Evolutionary conservation across 148 eudicot genomes (phyloP).

Genomic region (Nyssa sinensis): DNA sequence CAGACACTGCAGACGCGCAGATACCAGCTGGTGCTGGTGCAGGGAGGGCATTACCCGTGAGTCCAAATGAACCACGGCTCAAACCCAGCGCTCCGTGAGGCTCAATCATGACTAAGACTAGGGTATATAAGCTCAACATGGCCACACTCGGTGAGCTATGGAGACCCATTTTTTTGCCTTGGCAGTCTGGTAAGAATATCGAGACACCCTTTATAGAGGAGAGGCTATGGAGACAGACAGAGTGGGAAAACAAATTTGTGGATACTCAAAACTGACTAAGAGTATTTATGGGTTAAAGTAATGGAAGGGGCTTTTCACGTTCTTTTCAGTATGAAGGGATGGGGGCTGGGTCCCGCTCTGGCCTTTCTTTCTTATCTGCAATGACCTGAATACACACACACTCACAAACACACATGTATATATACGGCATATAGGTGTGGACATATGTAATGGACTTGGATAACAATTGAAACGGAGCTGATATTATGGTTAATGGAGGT

Average conservation of each 20-base stretch:
- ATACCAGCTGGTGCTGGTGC: slow-evolving; percentile 30
- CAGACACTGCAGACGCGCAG: slow-evolving; percentile 39
- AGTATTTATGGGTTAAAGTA: not conserved
- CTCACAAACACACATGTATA: too few species aligned
- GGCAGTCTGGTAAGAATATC: not conserved
- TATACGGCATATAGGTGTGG: too few species aligned
- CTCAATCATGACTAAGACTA: not conserved
- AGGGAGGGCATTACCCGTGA: too few species aligned
- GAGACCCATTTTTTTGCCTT: slow-evolving; percentile 16
- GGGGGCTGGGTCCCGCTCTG: too few species aligned
- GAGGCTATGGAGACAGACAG: not conserved
- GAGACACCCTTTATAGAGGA: too few species aligned
- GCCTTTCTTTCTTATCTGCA: too few species aligned
- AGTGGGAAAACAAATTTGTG: slow-evolving; percentile 1
- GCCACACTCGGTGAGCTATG: slow-evolving; percentile 1
- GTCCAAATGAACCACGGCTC: slow-evolving; percentile 14
- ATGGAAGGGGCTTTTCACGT: slow-evolving; percentile 16
- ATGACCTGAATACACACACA: too few species aligned
- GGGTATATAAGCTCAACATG: slow-evolving; percentile 3
- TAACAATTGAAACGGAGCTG: too few species aligned
- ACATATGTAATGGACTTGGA: too few species aligned
- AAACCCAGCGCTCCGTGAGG: slow-evolving; percentile 22
- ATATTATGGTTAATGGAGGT: too few species aligned
- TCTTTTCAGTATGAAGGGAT: too few species aligned
- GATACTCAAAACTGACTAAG: not conserved